Base-by-base conservation (phyloP, 257 asterid genomes). In the Solanum medicagineum region DNA sequence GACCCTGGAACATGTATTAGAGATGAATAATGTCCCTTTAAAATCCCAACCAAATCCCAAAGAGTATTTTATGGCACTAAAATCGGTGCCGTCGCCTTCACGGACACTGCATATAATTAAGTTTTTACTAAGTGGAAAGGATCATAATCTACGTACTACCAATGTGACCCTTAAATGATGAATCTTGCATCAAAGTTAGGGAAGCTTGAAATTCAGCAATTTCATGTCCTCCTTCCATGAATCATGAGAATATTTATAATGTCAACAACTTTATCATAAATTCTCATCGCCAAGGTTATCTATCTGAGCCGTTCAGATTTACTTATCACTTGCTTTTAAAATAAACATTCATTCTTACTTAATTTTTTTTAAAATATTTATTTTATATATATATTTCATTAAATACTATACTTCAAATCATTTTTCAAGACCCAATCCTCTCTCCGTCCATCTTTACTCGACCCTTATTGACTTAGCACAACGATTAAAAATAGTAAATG, bases 61-160 rank as follows among this genome's bases (percentile, higher is more conserved):
- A n/a, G 54, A 80, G 17, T 26, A 44, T 84, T 66, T 81, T 80
- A 80, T 24, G 74, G 90, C 45, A 1, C 83, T 79, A 53, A 60
- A 79, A 53, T 60, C 65, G 83, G 89, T 88, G 93, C 97, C 97
- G 97, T 92, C 92, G 89, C 97, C 95, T 92, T 93, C 90, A 92
- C 95, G 95, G 87, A 90, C 90, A 84, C 90, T 92, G 80, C 56
- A 42, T 77, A 53, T 60, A 83, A 86, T 84, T 83, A 88, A 77
- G 73, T 74, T 20, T 13, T 32, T 44, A 6, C 47, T 57, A 7
- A 56, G 68, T 40, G 68, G n/a, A 24, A 75, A 77, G 32, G 1
- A 79, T 79, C 17, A 29, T 79, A 53, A 79, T 79, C 49, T 29
- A 29, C 29, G 29, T 29, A 29, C 29, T 29, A 29, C 29, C 16